Evolutionary conservation across 2,329 filamentous ascomycete species (phyloP).

Genomic region (Arthrobotrys iridis): DNA sequence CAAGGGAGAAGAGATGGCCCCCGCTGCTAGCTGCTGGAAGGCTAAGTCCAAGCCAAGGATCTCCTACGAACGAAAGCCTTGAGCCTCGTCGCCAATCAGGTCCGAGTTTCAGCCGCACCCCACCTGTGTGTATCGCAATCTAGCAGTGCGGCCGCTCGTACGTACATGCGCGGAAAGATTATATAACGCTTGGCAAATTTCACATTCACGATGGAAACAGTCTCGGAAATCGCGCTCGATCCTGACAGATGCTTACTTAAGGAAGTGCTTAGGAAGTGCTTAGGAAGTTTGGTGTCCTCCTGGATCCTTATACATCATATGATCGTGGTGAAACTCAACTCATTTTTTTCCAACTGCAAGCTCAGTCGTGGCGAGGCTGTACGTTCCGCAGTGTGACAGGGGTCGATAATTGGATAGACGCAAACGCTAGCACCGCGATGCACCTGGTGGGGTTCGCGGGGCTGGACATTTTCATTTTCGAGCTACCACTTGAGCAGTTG

Average conservation of each 20-base stretch:
- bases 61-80: constrained; percentile 16
- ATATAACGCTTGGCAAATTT: no score
- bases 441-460: constrained; percentile 49
- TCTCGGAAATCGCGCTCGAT: no score
- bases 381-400: constrained; percentile 4
- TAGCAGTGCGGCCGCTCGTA: background rate
- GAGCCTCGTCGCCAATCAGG: constrained; percentile 48
- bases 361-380: constrained; percentile 12
- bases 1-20: constrained; percentile 30
- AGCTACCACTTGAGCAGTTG: background rate
- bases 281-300: background rate
- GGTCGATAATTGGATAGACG: constrained; percentile 21
- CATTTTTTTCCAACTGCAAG: background rate
- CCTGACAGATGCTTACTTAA: no score
- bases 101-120: constrained; percentile 36
- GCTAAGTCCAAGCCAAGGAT: constrained; percentile 30
- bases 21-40: constrained; percentile 21
- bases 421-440: constrained; percentile 48
- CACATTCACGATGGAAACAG: no score
- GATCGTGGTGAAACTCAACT: constrained; percentile 7
- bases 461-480: constrained; percentile 42
- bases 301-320: constrained; percentile 11
- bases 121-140: background rate
- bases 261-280: no score
- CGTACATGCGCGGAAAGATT: no score